Evolutionary conservation across 305 asterid genomes (phyloP), one percentile per base, ranked within the genome.

Genomic region (Plantago coronopus): DNA sequence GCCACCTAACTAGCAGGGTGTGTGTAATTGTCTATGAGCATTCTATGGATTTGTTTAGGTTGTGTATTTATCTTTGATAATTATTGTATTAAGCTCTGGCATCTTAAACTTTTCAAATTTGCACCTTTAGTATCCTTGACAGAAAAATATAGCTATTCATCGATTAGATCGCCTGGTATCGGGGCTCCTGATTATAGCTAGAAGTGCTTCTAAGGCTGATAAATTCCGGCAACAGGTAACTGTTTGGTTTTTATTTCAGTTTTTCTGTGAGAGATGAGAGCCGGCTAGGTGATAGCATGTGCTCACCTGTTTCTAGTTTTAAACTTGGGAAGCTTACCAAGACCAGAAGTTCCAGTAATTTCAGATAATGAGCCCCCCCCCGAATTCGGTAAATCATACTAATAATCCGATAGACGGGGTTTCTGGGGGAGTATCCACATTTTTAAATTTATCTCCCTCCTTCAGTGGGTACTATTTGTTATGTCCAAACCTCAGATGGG

Each of bases 131-230:
- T 47, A 49, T 75, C 82, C 84, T 84, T 84, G 78, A 81, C 86
- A 50, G 69, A 14, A 57, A 50, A 54, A 54, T 47, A 74, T 69
- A 93, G 99, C 99, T 21, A 73, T 93, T 71, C 99, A 93, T 80
- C 84, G 97, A 62, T 71, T 93, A 61, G 99, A 93, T 73, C 99
- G 96, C 61, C 79, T 93, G 75, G 99, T 93, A 59, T 93, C 99
- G 15, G 99, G 99, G 62, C 96, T 93, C 73, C 99, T 93, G 66
- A 93, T 93, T 63, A 66, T 93, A 64, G 98, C 97, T 44, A 85
- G 97, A 76, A 89, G 68, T 69, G 86, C 97, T 68, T 76, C 86
- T 59, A 83, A 77, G 77, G 98, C 98, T 69, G 97, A 93, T 71
- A 67, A 62, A 43, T 93, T 93, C 75, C 76, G 99, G 76, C 96